Base-by-base conservation (phyloP, 306 rosid species). In the Ormosia emarginata region DNA sequence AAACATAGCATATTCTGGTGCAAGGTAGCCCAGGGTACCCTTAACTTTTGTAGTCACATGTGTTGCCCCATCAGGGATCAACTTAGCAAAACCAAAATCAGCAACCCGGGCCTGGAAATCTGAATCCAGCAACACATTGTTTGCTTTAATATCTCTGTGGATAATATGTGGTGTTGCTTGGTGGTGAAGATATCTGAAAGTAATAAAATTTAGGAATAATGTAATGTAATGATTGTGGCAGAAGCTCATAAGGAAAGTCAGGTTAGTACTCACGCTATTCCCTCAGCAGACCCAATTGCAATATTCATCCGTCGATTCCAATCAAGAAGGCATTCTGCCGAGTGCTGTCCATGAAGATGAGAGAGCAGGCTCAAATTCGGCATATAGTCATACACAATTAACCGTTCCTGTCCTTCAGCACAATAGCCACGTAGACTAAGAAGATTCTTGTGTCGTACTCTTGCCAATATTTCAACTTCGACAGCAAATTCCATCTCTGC, bases 331-430 rank as follows among this genome's bases (percentile, higher is more conserved):
- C 89, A 82, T 86, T 95, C 98, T 61, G 97, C 86, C 0, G 98
- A 92, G 88, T 92, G 97, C 78, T 93, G 99, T 66, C 98, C 94
- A 85, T 93, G 99, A 82, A 95, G 94, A 89, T 95, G 99, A 43
- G 99, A 95, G 55, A 87, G 93, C 12, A 95, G 78, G 91, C 99
- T 95, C 90, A 95, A 85, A 78, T 95, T 95, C 3, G 94, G 97
- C 98, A 93, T 90, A 75, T 93, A 95, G 78, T 95, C 98, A 37
- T 95, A 95, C 29, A 93, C 90, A n/a, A 93, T 93, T 79, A 95
- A 85, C 68, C 99, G 97, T 86, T 95, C 99, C 72, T 95, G 97
- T 34, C 98, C 99, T 86, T 95, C 99, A 18, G 96, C 98, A 77
- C 99, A 95, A 82, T 95, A 95, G 57, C 99, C 99, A 43, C 98